Evolutionary conservation across 768 basidiomycete genomes (phyloP), one percentile per base, ranked within the genome.

Genomic region (Hygrocybe punicea): DNA sequence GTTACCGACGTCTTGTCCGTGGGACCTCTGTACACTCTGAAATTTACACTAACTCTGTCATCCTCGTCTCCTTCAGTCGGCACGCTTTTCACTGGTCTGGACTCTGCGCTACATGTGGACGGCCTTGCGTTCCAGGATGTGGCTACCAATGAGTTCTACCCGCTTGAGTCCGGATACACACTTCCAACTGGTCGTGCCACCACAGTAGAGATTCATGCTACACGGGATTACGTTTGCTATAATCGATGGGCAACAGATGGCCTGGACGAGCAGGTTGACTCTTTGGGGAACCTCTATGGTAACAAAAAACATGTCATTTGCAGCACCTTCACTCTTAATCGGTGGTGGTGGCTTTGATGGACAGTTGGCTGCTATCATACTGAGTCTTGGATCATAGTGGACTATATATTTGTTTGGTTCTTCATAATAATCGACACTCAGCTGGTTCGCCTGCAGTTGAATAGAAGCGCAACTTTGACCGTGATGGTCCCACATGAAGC

Each of bases 21-120:
- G 6, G 77, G 77, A 8, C 77, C 77, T 6, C 76, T 76, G 9
- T 78, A 79, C 58, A 75, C 73, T 14, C 60, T 79, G 13, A 70
- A 65, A 4, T 77, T 77, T 67, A 68, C 65, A 21, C 65, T 78
- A n/a, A 67, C 69, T 17, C 73, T 74, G 13, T 37, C 58, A n/a
- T n/a, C 60, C 45, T 58, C 59, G 46, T 55, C 61, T 13, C 59
- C 64, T 13, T 56, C 51, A 16, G n/a, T 21, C 4, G 67, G 68
- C 23, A 55, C 61, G 19, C 59, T 77, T 23, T 76, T 77, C 64
- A 50, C 62, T 13, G 76, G 77, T 25, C 57, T 13, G 7, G 76
- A 77, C 55, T 72, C 74, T 23, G 60, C 54, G 40, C 58, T 77
- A n/a, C 71, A 72, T 35, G 64, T 71, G 2, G 65, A 70, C 24